Evolutionary conservation across 106 monocot genomes (phyloP), one percentile per base, ranked within the genome.

Genomic region (Phalaenopsis aphrodite): DNA sequence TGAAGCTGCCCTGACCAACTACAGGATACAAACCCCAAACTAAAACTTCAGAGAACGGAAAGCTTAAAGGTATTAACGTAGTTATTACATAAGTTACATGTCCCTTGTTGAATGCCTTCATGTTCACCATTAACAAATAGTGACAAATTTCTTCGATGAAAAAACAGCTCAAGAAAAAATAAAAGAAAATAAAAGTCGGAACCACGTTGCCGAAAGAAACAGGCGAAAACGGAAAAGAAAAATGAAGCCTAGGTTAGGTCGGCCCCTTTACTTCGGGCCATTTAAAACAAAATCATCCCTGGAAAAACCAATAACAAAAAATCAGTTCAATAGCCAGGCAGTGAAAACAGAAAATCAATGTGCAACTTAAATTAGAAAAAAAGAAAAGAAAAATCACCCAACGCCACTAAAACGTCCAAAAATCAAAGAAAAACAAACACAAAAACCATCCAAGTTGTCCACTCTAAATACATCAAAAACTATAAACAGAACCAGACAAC

Each of bases 51-150:
- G 49, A 49, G 4, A 76, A 48, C 48, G 23, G 46, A 49, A 47
- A 76, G 48, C 12, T 76, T 76, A 48, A 47, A 30, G 8, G 30
- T 23, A 18, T 3, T 43, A 30, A 52, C 24, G 48, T 52, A 10
- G 47, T 30, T n/a, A 52, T 30, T 52, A 76, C 76, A 48, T 48
- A 48, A 47, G 23, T 52, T 76, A 76, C 76, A 48, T 43, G 49
- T 12, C 41, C 48, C 24, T 76, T 76, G 36, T 48, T 52, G 42
- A 71, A 43, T 45, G 74, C 41, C 42, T 76, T 76, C 42, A 49
- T 52, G 49, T 23, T 49, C 47, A 49, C 12, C 49, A 10, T 23
- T 24, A 76, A 76, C 6, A 74, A 69, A 14, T 39, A 74, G 21
- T 45, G 18, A 8, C 36, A 19, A 49, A 48, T 30, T 47, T 12